phyloP scores from a whole-genome alignment of 768 basidiomycete genomes.

The Megacollybia marginata region DNA sequence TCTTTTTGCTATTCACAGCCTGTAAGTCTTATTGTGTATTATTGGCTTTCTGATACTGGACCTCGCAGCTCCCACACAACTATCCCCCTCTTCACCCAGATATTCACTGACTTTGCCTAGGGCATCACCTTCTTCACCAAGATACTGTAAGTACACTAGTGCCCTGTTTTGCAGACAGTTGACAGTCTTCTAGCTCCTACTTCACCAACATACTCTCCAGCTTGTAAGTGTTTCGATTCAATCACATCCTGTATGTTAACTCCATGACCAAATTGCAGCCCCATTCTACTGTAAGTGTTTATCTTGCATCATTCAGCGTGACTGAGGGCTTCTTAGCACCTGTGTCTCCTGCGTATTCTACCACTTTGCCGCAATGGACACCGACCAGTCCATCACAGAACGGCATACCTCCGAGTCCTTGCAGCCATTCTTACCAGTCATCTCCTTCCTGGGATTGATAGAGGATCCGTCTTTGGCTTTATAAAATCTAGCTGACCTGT shows the following conservation, averaged over 20 bases:
- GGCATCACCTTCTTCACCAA: slow-evolving; percentile 85
- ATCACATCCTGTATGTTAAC: too few relatives aligned
- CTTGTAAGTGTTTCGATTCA: too few relatives aligned
- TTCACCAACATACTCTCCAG: slow-evolving; percentile 79
- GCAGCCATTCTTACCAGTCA: slow-evolving; percentile 37
- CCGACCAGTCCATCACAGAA: slow-evolving; percentile 72
- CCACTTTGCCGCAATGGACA: slow-evolving; percentile 77
- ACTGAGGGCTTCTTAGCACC: slow-evolving; percentile 42
- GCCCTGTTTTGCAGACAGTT: slow-evolving; percentile 2
- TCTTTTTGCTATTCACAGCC: slow-evolving; percentile 30
- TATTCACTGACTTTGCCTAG: slow-evolving; percentile 93
- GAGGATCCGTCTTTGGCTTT: too few relatives aligned
- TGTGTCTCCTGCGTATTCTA: slow-evolving; percentile 81
- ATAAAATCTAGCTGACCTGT: too few relatives aligned
- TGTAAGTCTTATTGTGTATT: slow-evolving; percentile 39
- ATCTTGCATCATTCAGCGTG: slow-evolving; percentile 4
- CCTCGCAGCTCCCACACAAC: slow-evolving; percentile 59
- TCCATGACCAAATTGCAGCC: slow-evolving; percentile 28
- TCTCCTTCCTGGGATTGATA: slow-evolving; percentile 47
- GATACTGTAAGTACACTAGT: slow-evolving; percentile 61
- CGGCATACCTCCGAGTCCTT: slow-evolving; percentile 24
- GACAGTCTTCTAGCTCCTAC: slow-evolving; percentile 57
- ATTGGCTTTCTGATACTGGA: slow-evolving; percentile 2
- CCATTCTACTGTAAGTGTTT: slow-evolving; percentile 68
- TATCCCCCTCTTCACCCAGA: slow-evolving; percentile 86